A percentile compares a stretch with the other conserved stretches of the same genome.
phyloP scores from a whole-genome alignment of 257 asterid species.

The Petunia secreta region DNA sequence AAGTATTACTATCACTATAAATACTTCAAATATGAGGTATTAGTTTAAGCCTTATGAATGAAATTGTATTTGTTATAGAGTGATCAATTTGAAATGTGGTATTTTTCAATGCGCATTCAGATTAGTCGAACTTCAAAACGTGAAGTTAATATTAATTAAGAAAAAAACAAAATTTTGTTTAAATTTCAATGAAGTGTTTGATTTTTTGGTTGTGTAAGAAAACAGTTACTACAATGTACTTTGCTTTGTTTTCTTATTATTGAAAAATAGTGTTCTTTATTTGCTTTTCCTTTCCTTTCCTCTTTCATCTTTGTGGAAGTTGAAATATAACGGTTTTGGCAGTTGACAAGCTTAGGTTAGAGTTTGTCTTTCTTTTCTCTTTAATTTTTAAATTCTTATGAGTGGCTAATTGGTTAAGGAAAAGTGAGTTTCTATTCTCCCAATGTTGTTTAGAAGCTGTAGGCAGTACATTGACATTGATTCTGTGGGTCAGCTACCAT shows the following conservation, averaged over 20 bases:
- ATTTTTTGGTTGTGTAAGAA: background rate
- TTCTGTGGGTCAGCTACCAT: conserved; percentile 17
- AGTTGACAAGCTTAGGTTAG: conserved; percentile 13
- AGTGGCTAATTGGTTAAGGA: conserved; percentile 21
- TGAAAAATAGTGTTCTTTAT: background rate
- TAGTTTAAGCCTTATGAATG: no score
- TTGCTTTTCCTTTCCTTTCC: background rate
- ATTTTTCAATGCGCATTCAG: no score
- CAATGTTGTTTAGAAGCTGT: background rate
- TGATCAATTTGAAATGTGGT: no score
- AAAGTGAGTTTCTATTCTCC: conserved; percentile 11
- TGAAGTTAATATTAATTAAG: no score
- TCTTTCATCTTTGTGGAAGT: background rate
- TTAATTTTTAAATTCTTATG: background rate
- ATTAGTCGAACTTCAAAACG: no score
- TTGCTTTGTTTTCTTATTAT: background rate
- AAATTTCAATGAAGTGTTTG: no score
- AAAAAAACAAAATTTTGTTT: no score
- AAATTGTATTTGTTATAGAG: no score
- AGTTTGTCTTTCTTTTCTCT: background rate
- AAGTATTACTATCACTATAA: background rate
- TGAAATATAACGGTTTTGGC: conserved; percentile 23
- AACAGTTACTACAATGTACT: background rate
- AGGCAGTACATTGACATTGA: background rate
- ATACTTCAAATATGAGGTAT: no score